Conservation (phyloP, 306 rosid genomes). For the Vigna radiata region DNA sequence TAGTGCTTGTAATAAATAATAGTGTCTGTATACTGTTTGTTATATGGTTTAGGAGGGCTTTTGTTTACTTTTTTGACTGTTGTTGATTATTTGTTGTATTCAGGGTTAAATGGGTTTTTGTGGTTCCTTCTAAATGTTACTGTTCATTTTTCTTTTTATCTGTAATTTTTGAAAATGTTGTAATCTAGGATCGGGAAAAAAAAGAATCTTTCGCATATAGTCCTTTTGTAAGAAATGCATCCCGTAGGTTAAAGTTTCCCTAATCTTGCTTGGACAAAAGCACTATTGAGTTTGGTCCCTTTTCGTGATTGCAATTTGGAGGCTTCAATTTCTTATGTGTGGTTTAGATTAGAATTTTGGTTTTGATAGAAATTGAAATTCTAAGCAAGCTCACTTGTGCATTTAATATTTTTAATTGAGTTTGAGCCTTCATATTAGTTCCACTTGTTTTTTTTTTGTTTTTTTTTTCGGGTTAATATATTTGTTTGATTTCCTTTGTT, state of each 20-base stretch:
- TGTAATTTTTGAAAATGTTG: background rate
- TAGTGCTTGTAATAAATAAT: background rate
- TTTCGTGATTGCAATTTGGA: background rate
- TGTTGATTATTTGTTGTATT: background rate
- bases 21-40: conserved; percentile 15
- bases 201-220: background rate
- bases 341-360: background rate
- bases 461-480: background rate
- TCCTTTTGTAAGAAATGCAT: background rate
- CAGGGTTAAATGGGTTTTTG: background rate
- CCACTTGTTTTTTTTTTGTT: background rate
- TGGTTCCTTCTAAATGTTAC: background rate
- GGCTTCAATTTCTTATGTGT: background rate
- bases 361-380: conserved; percentile 1
- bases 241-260: background rate
- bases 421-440: background rate
- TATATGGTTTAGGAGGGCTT: conserved; percentile 8
- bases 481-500: background rate
- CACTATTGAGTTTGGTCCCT: background rate
- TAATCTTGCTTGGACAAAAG: background rate
- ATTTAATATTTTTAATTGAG: background rate
- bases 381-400: background rate
- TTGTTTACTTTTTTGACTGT: background rate
- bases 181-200: background rate
- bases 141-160: background rate